These are phyloP conservation scores for Cystofilobasidium capitatum DNA, from an alignment of 768 basidiomycete genomes.

Conservation along the genomic window DNA sequence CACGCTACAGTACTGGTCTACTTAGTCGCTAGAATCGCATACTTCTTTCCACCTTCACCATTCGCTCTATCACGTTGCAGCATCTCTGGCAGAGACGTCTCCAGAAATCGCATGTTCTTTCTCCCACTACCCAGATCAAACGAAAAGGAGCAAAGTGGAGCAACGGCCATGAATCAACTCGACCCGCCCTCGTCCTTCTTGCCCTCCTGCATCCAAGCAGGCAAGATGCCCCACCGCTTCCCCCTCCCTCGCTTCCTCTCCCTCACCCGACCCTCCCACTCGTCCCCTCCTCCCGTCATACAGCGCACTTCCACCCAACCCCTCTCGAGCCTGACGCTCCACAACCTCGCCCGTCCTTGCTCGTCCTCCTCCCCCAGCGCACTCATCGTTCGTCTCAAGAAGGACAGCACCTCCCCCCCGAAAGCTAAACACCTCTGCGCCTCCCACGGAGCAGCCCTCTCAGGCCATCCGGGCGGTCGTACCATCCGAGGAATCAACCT, in stretches of 20 bases:
- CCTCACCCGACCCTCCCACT: conserved; percentile 5
- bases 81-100: too few relatives aligned
- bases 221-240: conserved; percentile 28
- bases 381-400: not conserved
- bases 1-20: too few relatives aligned
- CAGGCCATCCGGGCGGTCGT: not conserved
- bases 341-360: conserved; percentile 30
- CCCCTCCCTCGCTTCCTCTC: conserved; percentile 34
- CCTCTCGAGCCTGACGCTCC: conserved; percentile 10
- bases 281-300: not conserved
- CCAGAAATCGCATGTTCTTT: too few relatives aligned
- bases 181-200: not conserved
- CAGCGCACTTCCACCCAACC: not conserved
- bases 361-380: not conserved
- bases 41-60: too few relatives aligned
- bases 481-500: conserved; percentile 30
- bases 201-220: not conserved
- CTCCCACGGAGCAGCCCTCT: conserved; percentile 12
- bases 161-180: too few relatives aligned
- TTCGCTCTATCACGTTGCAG: too few relatives aligned
- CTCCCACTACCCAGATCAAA: too few relatives aligned
- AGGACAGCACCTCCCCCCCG: conserved; percentile 1
- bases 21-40: too few relatives aligned
- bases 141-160: too few relatives aligned
- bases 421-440: conserved; percentile 7